These are phyloP conservation scores for Lipomyces yamadae DNA, from an alignment of 805 yeast genomes.

Conservation along the genomic window DNA sequence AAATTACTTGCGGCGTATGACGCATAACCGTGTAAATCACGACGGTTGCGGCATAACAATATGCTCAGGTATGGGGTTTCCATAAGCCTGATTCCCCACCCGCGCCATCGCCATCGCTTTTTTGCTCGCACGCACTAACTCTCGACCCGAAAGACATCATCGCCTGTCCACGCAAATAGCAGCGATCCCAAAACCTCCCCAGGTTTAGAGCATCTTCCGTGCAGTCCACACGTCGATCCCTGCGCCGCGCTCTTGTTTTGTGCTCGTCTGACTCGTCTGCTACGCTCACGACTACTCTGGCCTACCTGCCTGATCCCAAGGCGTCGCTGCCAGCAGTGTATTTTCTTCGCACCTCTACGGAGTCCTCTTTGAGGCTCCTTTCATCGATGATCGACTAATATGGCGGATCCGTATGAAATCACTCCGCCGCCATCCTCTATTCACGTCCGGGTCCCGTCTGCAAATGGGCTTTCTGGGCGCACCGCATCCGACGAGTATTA, in stretches of 20 bases:
- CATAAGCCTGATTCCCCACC: conserved; percentile 4
- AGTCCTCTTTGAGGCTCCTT: conserved; percentile 3
- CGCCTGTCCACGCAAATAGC: background rate
- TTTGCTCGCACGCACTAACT: background rate
- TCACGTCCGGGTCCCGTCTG: conserved; percentile 4
- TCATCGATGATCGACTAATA: conserved; percentile 6
- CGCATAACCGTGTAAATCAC: background rate
- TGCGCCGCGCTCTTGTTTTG: background rate
- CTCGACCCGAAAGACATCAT: conserved; percentile 6
- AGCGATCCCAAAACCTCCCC: background rate
- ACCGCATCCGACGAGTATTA: conserved; percentile 6
- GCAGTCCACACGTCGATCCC: conserved; percentile 7
- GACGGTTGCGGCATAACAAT: background rate
- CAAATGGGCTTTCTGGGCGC: background rate
- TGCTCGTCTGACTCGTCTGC: background rate
- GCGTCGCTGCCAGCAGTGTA: background rate
- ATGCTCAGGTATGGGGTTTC: too few relatives aligned
- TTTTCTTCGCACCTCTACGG: background rate
- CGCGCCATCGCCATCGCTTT: background rate
- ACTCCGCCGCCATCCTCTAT: background rate
- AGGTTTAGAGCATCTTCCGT: conserved; percentile 1
- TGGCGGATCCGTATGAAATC: conserved; percentile 7
- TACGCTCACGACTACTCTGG: background rate
- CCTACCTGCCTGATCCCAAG: background rate
- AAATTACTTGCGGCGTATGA: background rate